Evolutionary conservation across 441 rosid genomes (phyloP), one percentile per base, ranked within the genome.

Genomic region (Metrosideros polymorpha): DNA sequence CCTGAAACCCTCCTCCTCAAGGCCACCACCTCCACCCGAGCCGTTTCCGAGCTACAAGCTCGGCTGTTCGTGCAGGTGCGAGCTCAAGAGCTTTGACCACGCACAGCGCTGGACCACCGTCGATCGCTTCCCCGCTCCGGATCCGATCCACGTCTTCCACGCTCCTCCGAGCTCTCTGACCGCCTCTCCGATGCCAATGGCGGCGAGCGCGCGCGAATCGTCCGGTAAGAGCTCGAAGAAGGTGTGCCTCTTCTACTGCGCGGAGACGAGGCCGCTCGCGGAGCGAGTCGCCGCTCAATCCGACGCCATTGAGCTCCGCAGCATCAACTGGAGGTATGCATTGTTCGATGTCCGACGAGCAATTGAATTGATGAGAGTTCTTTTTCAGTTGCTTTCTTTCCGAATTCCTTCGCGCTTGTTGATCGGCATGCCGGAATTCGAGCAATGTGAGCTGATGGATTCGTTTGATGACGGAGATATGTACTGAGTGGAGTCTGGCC

Each of bases 221-320:
- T 92, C 91, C 25, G 43, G 94, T 25, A 91, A 93, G 87, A 88
- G 87, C 59, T 88, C 89, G 57, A 96, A 95, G 89, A 93, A 91
- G 71, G 96, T 96, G 30, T 93, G 93, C 71, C 96, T 97, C 84
- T 97, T 96, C 89, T 90, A 92, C 91, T 93, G 95, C 85, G 92
- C 89, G 54, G 99, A 97, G 92, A 95, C 94, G 45, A 90, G 86
- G 89, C 90, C 93, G 27, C 95, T 97, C 39, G 99, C 99, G 10
- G 93, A 94, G 94, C 91, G 96, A 85, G 87, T 96, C 63, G 96
- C 98, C 27, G 89, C 92, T 2, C 88, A 91, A 82, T 95, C 98
- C 10, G 99, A 97, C 86, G 90, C 94, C 59, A 96, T 97, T 35
- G 99, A 97, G 92, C 96, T 95, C 42, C 94, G 97, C 30, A 91